Base-by-base conservation (phyloP, 2,329 filamentous ascomycete genomes). In the Aureobasidium sp. region DNA sequence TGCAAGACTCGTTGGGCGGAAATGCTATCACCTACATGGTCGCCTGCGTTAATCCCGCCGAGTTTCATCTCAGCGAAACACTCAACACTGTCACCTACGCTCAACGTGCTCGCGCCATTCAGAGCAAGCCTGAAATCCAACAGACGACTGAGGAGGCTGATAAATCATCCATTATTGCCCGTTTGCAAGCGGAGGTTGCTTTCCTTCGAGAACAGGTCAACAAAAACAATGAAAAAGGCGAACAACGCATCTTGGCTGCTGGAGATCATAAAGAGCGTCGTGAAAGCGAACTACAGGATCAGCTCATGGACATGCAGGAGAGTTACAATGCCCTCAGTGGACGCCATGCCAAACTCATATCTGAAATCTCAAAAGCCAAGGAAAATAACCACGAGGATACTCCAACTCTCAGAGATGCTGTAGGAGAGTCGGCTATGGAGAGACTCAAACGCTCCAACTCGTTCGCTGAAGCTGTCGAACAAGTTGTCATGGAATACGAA, bases 1-100 rank as follows among this genome's bases (percentile, higher is more conserved):
- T 99, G 21, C 94, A 99, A 78, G 94, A 99, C 75, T 99, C 94
- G 0, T 81, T 99, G 5, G 94, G 94, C 62, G 94, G 94, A 5
- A 97, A 96, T 72, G 94, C 94, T 39, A 96, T 97, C 72, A 99
- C 94, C 0, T 99, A 97, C 77, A 97, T 99, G 94, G 94, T 99
- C 76, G 94, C 94, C 9, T 99, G 94, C 76, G 92, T 99, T 34
- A 99, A 93, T 1, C 93, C 92, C 0, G 91, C 93, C 14, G 92
- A 97, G 72, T 99, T 99, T 72, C 94, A 99, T 73, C 80, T 99
- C 48, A 97, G 92, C 76, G 94, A 99, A 76, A 97, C 95, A 0
- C 79, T 99, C 62, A 99, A 99, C 73, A 99, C 94, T 0, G 90
- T 99, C 16, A 74, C 97, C 73, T 99, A 99, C 75, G 94, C 94